Conservation (phyloP, 306 rosid genomes). For the Prunus salicina region DNA sequence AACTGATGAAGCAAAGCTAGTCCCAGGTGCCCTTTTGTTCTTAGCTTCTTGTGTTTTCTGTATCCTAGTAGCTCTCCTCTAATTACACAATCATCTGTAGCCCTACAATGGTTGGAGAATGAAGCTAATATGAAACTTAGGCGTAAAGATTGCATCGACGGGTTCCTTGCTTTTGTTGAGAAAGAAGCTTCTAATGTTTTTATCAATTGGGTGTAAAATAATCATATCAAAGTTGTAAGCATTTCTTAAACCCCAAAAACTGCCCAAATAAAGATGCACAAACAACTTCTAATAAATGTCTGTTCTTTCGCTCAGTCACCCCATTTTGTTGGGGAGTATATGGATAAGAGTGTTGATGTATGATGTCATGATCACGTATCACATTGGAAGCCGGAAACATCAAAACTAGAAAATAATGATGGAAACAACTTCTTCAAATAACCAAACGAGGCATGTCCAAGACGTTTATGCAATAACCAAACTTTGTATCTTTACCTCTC, state of each 20-base stretch:
- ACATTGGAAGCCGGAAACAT: no score
- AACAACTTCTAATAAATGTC: no score
- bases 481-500: no score
- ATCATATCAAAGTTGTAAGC: constrained; percentile 70
- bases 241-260: neutral
- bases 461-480: no score
- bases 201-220: constrained; percentile 71
- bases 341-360: no score
- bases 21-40: constrained; percentile 54
- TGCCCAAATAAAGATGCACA: no score
- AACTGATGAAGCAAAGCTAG: constrained; percentile 63
- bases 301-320: no score
- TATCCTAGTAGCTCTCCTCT: neutral
- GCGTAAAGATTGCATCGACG: constrained; percentile 80
- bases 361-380: no score
- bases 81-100: constrained; percentile 16
- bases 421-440: no score
- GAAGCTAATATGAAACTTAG: constrained; percentile 74
- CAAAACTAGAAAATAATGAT: no score
- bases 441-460: no score
- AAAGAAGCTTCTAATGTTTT: constrained; percentile 78
- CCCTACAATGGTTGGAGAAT: constrained; percentile 72
- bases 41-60: neutral
- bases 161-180: constrained; percentile 52
- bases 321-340: no score